These are phyloP conservation scores for Phaeoacremonium minimum DNA, from an alignment of 2,329 filamentous ascomycete species.

Conservation along the genomic window DNA sequence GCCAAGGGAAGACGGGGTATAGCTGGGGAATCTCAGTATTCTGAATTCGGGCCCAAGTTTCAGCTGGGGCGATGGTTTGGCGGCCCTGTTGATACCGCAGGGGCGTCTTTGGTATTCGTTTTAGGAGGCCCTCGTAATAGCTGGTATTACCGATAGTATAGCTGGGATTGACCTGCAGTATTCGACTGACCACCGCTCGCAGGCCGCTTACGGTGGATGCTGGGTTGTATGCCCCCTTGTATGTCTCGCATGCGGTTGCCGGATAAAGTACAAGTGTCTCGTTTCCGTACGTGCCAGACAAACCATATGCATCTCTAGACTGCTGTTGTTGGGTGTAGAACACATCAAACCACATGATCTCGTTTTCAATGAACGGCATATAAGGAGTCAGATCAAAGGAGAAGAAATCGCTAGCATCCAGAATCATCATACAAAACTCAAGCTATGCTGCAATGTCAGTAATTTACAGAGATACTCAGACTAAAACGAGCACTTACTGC, in stretches of 20 bases:
- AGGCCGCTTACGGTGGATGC: conserved; percentile 1
- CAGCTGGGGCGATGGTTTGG: neutral
- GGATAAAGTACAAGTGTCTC: conserved; percentile 1
- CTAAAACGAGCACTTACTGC: no score
- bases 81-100: neutral
- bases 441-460: no score
- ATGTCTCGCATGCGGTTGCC: conserved; percentile 2
- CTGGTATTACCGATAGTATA: neutral
- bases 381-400: conserved; percentile 1
- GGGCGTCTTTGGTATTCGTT: neutral
- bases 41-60: neutral
- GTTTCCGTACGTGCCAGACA: neutral
- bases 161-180: neutral
- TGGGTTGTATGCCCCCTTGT: conserved; percentile 3
- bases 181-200: neutral
- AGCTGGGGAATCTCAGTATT: neutral
- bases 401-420: neutral
- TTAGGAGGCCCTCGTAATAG: neutral
- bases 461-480: no score
- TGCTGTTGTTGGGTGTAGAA: conserved; percentile 3
- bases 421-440: no score
- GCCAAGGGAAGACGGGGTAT: neutral
- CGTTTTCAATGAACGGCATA: conserved; percentile 3
- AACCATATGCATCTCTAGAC: no score
- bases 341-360: conserved; percentile 4